phyloP scores from a whole-genome alignment of 352 stramenopile species.

The Globisporangium orthogonon region DNA sequence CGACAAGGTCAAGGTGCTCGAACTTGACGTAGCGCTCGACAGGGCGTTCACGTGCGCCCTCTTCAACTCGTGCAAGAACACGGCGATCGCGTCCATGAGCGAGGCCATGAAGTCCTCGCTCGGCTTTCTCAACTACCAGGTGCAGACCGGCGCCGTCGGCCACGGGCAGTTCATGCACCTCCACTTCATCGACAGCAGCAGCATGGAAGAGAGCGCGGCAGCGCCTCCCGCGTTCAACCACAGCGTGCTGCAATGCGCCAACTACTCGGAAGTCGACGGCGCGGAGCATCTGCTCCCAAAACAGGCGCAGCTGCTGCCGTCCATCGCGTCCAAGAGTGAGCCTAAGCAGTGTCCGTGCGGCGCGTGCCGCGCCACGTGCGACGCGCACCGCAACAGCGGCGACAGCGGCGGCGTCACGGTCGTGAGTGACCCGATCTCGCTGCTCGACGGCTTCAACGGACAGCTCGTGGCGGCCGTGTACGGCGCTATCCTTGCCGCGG shows the following conservation, averaged over 20 bases:
- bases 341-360: constrained; percentile 75
- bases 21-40: constrained; percentile 68
- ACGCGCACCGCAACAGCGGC: constrained; percentile 24
- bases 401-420: constrained; percentile 36
- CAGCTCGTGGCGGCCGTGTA: constrained; percentile 59
- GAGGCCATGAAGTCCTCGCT: constrained; percentile 78
- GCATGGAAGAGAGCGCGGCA: not conserved
- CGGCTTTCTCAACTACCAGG: constrained; percentile 87
- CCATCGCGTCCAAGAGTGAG: constrained; percentile 38
- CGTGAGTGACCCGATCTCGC: constrained; percentile 59
- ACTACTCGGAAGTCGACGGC: constrained; percentile 60
- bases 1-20: constrained; percentile 72
- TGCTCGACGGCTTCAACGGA: constrained; percentile 55
- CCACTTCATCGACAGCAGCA: constrained; percentile 36
- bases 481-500: constrained; percentile 29
- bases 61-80: constrained; percentile 86
- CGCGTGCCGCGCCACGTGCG: constrained; percentile 60
- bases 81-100: constrained; percentile 63
- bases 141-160: constrained; percentile 80
- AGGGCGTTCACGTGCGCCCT: constrained; percentile 68
- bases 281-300: constrained; percentile 35
- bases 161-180: constrained; percentile 86
- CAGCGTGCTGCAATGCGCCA: constrained; percentile 60
- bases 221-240: constrained; percentile 31
- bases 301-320: constrained; percentile 61